These are phyloP conservation scores for Chytriomyces hyalinus DNA, from an alignment of 192 early-diverging fungal genomes.

Conservation along the genomic window DNA sequence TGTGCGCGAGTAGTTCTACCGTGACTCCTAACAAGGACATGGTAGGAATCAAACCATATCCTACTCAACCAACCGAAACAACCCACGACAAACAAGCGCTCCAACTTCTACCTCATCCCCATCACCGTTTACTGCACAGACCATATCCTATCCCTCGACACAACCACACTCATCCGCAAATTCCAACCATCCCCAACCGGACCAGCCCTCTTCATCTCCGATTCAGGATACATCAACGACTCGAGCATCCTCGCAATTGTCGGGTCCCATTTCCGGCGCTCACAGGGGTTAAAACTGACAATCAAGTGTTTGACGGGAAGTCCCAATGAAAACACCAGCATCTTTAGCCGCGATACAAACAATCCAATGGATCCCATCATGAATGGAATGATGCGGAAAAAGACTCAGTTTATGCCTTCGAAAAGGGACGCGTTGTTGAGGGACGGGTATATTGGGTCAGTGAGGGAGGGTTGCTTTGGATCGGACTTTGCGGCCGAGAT, in stretches of 20 bases:
- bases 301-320: conserved; percentile 20
- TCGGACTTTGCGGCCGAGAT: conserved; percentile 11
- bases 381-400: too few species aligned
- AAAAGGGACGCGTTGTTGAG: neutral
- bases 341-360: conserved; percentile 19
- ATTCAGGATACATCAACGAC: neutral
- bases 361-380: neutral
- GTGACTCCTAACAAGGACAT: too few species aligned
- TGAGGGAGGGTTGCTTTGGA: conserved; percentile 30
- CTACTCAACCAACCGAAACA: neutral
- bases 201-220: neutral
- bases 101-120: conserved; percentile 8
- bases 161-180: conserved; percentile 1
- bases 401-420: too few species aligned
- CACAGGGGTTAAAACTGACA: neutral
- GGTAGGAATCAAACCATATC: conserved; percentile 2
- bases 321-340: neutral
- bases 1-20: neutral
- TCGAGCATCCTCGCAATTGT: conserved; percentile 18
- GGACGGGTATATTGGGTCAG: conserved; percentile 16
- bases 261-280: neutral
- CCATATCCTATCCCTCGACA: conserved; percentile 13
- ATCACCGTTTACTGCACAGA: conserved; percentile 15
- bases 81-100: neutral
- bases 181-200: neutral